Evolutionary conservation across 2,329 filamentous ascomycete genomes (phyloP).

Genomic region (Leptographium lundbergii): DNA sequence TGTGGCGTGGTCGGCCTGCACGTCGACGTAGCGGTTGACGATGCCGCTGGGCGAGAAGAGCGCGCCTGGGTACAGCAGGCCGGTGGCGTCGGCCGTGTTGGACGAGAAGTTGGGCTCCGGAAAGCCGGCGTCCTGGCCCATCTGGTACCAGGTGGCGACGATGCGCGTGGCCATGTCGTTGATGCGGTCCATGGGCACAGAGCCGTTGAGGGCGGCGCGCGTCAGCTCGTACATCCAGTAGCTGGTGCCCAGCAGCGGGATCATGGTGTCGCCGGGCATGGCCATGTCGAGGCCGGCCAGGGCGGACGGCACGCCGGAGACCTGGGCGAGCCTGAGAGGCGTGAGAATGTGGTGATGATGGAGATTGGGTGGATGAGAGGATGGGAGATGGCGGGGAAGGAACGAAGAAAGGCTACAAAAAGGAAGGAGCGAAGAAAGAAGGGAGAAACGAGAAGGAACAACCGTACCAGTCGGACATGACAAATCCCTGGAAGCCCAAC

Average conservation of each 20-base stretch:
- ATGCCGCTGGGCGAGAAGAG: constrained; percentile 45
- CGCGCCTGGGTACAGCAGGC: constrained; percentile 43
- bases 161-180: constrained; percentile 44
- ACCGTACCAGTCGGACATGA: constrained; percentile 60
- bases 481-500: constrained; percentile 68
- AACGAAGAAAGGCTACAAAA: background rate
- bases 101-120: constrained; percentile 46
- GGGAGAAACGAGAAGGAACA: background rate
- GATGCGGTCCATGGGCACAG: constrained; percentile 40
- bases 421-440: background rate
- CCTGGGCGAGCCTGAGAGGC: constrained; percentile 46
- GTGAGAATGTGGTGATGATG: background rate
- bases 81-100: constrained; percentile 42
- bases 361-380: background rate
- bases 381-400: background rate
- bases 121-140: constrained; percentile 46
- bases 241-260: constrained; percentile 38
- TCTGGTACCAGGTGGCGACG: constrained; percentile 45
- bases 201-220: constrained; percentile 41
- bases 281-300: constrained; percentile 60
- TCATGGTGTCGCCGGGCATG: constrained; percentile 44
- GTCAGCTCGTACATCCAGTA: constrained; percentile 45
- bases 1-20: constrained; percentile 37
- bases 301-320: constrained; percentile 60
- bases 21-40: constrained; percentile 59